Conservation (phyloP, 306 rosid species). For the Cicer bijugum region DNA sequence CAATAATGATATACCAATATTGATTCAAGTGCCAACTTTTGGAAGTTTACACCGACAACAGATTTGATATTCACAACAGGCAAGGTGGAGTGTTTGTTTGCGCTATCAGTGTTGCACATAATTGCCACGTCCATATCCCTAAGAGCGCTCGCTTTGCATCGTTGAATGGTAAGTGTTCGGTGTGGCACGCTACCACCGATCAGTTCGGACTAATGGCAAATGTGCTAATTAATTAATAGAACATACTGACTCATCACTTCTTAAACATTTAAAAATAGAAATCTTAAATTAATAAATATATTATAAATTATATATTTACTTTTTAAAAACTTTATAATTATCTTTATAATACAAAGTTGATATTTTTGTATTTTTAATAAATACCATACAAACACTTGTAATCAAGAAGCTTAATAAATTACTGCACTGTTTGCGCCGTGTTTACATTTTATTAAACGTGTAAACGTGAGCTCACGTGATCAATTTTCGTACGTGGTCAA, state of each 20-base stretch:
- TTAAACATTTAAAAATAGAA: too few species aligned
- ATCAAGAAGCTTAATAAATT: background rate
- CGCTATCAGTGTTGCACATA: background rate
- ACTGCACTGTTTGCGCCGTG: background rate
- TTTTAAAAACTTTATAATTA: too few species aligned
- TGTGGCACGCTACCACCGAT: background rate
- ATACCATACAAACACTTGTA: too few species aligned
- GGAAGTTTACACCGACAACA: too few species aligned
- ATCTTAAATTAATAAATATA: too few species aligned
- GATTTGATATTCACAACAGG: background rate
- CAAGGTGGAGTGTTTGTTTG: slow-evolving; percentile 6
- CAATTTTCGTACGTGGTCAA: slow-evolving; percentile 5
- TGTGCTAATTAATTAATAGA: background rate
- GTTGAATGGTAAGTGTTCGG: slow-evolving; percentile 11
- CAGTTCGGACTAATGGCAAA: background rate
- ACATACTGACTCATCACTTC: too few species aligned
- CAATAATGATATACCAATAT: too few species aligned
- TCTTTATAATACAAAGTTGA: too few species aligned
- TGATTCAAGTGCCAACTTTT: too few species aligned
- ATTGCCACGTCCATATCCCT: slow-evolving; percentile 24
- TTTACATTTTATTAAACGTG: slow-evolving; percentile 18
- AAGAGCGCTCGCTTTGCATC: background rate
- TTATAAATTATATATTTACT: too few species aligned
- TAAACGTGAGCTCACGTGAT: slow-evolving; percentile 38
- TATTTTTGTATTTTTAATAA: too few species aligned